Evolutionary conservation across 305 asterid species (phyloP), one percentile per base, ranked within the genome.

Genomic region (Lippia alba): DNA sequence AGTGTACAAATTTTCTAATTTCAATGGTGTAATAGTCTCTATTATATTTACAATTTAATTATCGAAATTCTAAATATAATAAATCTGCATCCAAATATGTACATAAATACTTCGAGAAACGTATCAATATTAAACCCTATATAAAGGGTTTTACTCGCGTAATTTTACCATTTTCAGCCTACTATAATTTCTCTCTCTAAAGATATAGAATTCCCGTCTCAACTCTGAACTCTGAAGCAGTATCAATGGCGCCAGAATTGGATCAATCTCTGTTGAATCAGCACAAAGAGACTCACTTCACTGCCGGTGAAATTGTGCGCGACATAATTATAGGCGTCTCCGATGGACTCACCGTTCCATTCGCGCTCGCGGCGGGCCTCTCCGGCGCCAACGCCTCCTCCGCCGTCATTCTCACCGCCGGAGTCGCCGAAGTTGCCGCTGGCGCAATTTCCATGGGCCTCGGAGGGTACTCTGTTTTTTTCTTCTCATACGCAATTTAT

Each of bases 371-470:
- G 4, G 98, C 97, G 5, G 98, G 98, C 0, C 82, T 94, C 56
- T 94, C 99, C 36, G 97, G 99, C 41, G 97, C 99, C 51, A 91
- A 88, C 66, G 97, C 96, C 0, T 78, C 99, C 33, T 89, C 99
- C 51, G 77, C 96, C 57, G 88, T 94, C 68, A 89, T 94, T 56
- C 91, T 94, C 81, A 94, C 99, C 15, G 99, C 99, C 51, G 99
- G 99, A 3, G 77, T 88, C 0, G 97, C 97, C 1, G 96, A 91
- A 84, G 94, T 94, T 59, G 96, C 96, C 40, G 99, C 99, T 20
- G 97, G 99, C 16, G 97, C 96, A 72, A 91, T 94, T 59, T 91
- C 98, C 80, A 91, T 94, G 98, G 98, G 98, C 39, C 98, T 94
- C 40, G 99, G 99, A 76, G 99, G 97, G 99, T 94, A 81, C 2